phyloP scores from a whole-genome alignment of 2,329 filamentous ascomycete species.

The Colletotrichum musicola region DNA sequence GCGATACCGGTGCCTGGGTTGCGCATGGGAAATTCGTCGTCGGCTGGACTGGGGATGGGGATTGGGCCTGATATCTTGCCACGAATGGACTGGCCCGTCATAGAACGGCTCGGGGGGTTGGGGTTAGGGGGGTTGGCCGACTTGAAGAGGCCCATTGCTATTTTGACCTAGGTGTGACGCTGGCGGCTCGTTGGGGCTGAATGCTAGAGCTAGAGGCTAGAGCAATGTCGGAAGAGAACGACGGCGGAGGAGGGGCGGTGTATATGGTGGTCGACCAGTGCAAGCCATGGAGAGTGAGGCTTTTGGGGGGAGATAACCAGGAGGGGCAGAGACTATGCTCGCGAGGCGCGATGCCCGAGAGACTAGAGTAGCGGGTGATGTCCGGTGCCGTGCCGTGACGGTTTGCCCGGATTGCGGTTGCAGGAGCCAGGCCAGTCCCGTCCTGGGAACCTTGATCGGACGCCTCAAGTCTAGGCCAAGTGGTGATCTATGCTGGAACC shows the following conservation, averaged over 20 bases:
- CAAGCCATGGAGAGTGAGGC: slow-evolving; percentile 31
- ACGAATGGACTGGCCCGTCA: slow-evolving; percentile 62
- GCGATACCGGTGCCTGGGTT: slow-evolving; percentile 54
- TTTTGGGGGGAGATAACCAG: slow-evolving; percentile 13
- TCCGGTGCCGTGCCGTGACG: slow-evolving; percentile 31
- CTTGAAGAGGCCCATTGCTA: slow-evolving; percentile 60
- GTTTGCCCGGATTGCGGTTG: slow-evolving; percentile 13
- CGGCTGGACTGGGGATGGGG: slow-evolving; percentile 61
- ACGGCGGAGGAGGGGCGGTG: slow-evolving; percentile 23
- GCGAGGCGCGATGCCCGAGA: slow-evolving; percentile 12
- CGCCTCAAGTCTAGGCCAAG: slow-evolving; percentile 35
- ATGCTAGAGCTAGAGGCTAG: slow-evolving; percentile 24
- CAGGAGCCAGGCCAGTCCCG: slow-evolving; percentile 13
- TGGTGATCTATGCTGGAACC: slow-evolving; percentile 41
- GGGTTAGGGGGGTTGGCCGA: slow-evolving; percentile 50
- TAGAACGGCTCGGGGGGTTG: slow-evolving; percentile 50
- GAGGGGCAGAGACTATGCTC: slow-evolving; percentile 30
- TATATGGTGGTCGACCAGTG: slow-evolving; percentile 36
- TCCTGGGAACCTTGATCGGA: slow-evolving; percentile 31
- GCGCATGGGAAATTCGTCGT: slow-evolving; percentile 68
- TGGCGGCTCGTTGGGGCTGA: slow-evolving; percentile 21
- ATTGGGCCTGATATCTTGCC: slow-evolving; percentile 74
- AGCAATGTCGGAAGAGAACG: slow-evolving; percentile 17
- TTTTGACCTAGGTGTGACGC: slow-evolving; percentile 4
- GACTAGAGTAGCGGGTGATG: slow-evolving; percentile 17